Conservation (phyloP, 2,329 filamentous ascomycete genomes). For the Beauveria varroae region DNA sequence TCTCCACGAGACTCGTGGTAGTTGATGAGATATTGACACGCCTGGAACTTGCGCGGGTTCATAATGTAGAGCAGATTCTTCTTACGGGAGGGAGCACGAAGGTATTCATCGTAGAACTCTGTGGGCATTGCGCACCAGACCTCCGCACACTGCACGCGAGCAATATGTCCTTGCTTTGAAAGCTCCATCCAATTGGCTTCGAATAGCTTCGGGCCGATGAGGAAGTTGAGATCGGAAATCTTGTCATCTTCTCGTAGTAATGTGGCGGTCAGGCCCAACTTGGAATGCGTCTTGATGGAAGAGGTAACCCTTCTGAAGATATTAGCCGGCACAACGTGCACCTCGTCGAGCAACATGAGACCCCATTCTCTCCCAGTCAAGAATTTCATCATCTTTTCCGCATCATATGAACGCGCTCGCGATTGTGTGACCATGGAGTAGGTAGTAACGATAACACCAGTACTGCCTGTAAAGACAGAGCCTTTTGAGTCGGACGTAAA, state of each 20-base stretch:
- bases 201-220: constrained; percentile 95
- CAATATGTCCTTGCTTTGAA: constrained; percentile 93
- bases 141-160: constrained; percentile 93
- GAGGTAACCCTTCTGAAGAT: constrained; percentile 95
- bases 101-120: constrained; percentile 94
- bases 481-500: constrained; percentile 94
- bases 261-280: constrained; percentile 89
- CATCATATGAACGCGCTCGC: constrained; percentile 79
- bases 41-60: constrained; percentile 96
- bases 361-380: constrained; percentile 88
- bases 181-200: constrained; percentile 99
- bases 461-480: constrained; percentile 69
- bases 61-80: constrained; percentile 71
- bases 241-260: constrained; percentile 95
- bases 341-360: constrained; percentile 92
- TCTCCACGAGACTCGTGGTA: constrained; percentile 93
- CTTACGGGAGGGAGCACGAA: constrained; percentile 53
- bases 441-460: constrained; percentile 93
- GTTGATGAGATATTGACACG: constrained; percentile 95
- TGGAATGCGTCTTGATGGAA: constrained; percentile 88
- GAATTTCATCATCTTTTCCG: constrained; percentile 97
- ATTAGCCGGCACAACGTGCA: constrained; percentile 93
- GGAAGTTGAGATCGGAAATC: constrained; percentile 92
- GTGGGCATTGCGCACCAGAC: constrained; percentile 99
- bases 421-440: constrained; percentile 99